A percentile compares a stretch with the other conserved stretches of the same genome.
Evolutionary conservation across 768 basidiomycete genomes (phyloP).

Genomic region (Boletales sp.): DNA sequence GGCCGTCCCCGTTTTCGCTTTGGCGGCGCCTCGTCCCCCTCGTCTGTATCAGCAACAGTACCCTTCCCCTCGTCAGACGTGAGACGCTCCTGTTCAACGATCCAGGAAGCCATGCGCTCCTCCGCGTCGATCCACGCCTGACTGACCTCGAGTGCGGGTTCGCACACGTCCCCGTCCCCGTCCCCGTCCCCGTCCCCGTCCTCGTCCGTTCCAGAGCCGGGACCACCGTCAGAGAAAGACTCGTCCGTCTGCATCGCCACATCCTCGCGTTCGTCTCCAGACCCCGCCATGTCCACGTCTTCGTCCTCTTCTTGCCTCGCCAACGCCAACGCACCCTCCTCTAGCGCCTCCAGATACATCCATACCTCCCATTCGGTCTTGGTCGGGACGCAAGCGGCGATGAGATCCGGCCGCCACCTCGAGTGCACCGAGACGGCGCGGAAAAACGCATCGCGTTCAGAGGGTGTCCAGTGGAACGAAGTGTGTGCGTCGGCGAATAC

Average conservation of each 20-base stretch:
- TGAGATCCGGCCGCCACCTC: constrained; percentile 71
- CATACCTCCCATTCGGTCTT: constrained; percentile 68
- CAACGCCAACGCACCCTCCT: constrained; percentile 17
- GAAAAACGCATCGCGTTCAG: constrained; percentile 73
- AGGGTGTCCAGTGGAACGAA: constrained; percentile 49
- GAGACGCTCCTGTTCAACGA: constrained; percentile 12
- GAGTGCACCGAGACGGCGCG: constrained; percentile 64
- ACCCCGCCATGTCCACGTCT: neutral
- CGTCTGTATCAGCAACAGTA: neutral
- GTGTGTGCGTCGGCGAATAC: neutral
- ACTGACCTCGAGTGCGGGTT: constrained; percentile 35
- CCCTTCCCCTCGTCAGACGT: neutral
- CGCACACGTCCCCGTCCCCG: constrained; percentile 4
- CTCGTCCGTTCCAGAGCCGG: neutral
- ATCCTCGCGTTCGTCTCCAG: neutral
- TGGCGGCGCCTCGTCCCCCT: neutral
- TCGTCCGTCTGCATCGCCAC: constrained; percentile 1
- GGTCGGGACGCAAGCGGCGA: constrained; percentile 61
- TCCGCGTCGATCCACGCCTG: constrained; percentile 35
- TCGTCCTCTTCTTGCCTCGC: constrained; percentile 12
- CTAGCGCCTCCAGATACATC: constrained; percentile 57
- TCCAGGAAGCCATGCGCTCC: constrained; percentile 28
- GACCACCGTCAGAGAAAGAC: constrained; percentile 9
- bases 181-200: constrained; percentile 2
- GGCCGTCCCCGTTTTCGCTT: constrained; percentile 13